These are phyloP conservation scores for Spongispora temasekensis DNA, from an alignment of 1,284 basidiomycete genomes.

Conservation along the genomic window DNA sequence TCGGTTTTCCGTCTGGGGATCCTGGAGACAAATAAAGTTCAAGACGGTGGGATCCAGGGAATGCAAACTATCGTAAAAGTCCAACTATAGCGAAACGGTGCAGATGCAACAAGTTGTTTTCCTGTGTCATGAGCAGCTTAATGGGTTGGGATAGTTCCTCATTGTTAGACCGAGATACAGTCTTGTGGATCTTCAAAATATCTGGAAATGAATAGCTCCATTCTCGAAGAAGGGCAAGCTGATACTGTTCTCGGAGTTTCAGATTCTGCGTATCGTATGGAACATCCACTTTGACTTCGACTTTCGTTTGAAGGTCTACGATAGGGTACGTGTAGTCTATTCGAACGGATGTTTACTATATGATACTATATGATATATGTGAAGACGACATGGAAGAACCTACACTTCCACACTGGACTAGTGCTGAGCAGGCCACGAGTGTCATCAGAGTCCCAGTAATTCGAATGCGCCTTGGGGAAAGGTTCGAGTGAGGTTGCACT, in stretches of 20 bases:
- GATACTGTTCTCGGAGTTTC: slow-evolving; percentile 13
- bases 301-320: slow-evolving; percentile 2
- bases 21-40: slow-evolving; percentile 17
- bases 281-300: slow-evolving; percentile 11
- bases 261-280: slow-evolving; percentile 12
- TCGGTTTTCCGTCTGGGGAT: background rate
- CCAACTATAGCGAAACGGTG: slow-evolving; percentile 12
- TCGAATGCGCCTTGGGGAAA: slow-evolving; percentile 4
- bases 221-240: slow-evolving; percentile 5
- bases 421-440: slow-evolving; percentile 6
- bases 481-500: slow-evolving; percentile 6
- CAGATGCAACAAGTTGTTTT: background rate
- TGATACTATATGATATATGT: no score
- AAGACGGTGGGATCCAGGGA: slow-evolving; percentile 18
- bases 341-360: background rate
- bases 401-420: slow-evolving; percentile 6
- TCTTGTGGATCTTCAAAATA: background rate
- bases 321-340: slow-evolving; percentile 25
- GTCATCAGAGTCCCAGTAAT: slow-evolving; percentile 15
- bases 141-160: background rate
- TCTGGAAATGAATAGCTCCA: slow-evolving; percentile 9
- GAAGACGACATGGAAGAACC: no score
- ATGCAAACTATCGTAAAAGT: slow-evolving; percentile 20
- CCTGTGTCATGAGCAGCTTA: slow-evolving; percentile 11
- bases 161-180: background rate